Evolutionary conservation across 177 flowering plant genomes (phyloP), one percentile per base, ranked within the genome.

Genomic region (Vitis hybrid): DNA sequence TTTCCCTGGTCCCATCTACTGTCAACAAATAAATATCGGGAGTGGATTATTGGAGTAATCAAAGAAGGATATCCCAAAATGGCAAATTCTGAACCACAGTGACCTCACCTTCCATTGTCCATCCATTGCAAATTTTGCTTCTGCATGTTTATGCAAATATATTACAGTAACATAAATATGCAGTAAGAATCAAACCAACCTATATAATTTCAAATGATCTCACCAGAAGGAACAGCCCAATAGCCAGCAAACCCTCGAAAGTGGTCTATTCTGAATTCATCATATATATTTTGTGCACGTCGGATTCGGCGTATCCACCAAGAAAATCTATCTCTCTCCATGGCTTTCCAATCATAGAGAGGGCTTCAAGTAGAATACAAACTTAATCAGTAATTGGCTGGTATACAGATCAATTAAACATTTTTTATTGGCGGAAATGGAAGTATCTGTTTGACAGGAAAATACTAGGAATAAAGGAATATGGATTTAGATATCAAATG

Each of bases 221-320:
- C 76, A 95, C 99, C 99, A 75, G 95, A 81, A 73, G 98, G 99
- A 84, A 96, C 93, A 72, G 99, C 97, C 99, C 99, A 96, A 79
- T 72, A 96, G 30, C 99, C 99, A 81, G 98, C 89, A 77, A 96
- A 82, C 69, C 98, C 99, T 80, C 99, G 84, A 71, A 95, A 96
- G 74, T 96, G 99, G 78, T 96, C 99, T 61, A 96, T 96, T 78
- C 98, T 80, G 78, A 90, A 96, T 74, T 96, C 99, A 76, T 91
- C 98, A 79, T 84, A 96, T 11, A 96, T 83, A 85, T 88, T 77
- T 59, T 72, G 81, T 52, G 99, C 99, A 66, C 97, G 91, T 66
- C 75, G 75, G 26, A 96, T 71, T 60, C 99, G 87, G 32, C 82
- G 81, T 76, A 85, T 68, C 99, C 99, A 95, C 99, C 99, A 95